These are phyloP conservation scores for Malania oleifera DNA, from an alignment of 164 flowering plant genomes.

Conservation along the genomic window DNA sequence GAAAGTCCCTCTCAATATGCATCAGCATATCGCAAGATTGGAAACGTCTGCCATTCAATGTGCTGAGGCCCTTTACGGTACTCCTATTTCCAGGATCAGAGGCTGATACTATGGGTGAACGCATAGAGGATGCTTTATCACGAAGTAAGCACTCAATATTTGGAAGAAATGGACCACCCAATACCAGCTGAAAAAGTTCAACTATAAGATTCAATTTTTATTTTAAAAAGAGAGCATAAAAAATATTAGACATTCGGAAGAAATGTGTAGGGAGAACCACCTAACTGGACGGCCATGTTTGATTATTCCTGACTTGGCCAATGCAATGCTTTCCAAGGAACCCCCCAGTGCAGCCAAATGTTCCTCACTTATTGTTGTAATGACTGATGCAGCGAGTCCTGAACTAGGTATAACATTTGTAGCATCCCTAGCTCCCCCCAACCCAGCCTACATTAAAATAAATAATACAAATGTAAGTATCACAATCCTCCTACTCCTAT, in stretches of 20 bases:
- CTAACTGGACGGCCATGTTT: slow-evolving; percentile 87
- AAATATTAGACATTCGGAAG: slow-evolving; percentile 11
- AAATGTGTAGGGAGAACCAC: slow-evolving; percentile 32
- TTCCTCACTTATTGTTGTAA: slow-evolving; percentile 85
- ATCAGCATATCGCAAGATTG: slow-evolving; percentile 68
- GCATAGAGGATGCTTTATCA: slow-evolving; percentile 55
- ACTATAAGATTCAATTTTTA: slow-evolving; percentile 11
- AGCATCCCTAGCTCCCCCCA: slow-evolving; percentile 98
- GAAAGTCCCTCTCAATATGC: slow-evolving; percentile 44
- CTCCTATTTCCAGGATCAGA: slow-evolving; percentile 58
- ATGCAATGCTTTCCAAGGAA: slow-evolving; percentile 85
- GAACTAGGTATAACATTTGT: slow-evolving; percentile 69
- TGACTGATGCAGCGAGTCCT: slow-evolving; percentile 61
- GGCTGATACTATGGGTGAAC: slow-evolving; percentile 69
- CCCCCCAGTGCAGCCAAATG: slow-evolving; percentile 96
- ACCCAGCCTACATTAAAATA: slow-evolving; percentile 57
- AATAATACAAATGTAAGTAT: background rate
- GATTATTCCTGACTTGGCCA: slow-evolving; percentile 90
- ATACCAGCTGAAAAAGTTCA: slow-evolving; percentile 51
- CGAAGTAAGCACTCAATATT: slow-evolving; percentile 75
- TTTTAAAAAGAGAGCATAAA: no score
- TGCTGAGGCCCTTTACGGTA: slow-evolving; percentile 35
- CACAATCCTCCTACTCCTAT: background rate
- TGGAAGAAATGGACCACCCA: slow-evolving; percentile 90
- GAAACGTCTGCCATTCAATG: slow-evolving; percentile 33